Evolutionary conservation across 1,284 basidiomycete genomes (phyloP).

Genomic region (Apiotrichum gamsii): DNA sequence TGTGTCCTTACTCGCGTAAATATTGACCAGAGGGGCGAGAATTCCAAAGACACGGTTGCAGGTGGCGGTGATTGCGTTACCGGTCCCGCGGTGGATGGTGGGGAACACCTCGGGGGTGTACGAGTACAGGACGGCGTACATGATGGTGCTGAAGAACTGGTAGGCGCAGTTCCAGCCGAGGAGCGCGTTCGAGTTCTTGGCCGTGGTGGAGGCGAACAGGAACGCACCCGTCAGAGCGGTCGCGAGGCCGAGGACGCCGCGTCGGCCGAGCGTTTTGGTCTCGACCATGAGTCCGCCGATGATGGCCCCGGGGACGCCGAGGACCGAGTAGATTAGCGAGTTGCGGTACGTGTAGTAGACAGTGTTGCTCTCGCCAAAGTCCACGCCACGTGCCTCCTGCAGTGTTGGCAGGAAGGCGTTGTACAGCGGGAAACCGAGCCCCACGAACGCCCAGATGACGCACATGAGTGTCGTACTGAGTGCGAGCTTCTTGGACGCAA

Average conservation of each 20-base stretch:
- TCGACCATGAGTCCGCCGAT: conserved; percentile 57
- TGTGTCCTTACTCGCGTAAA: conserved; percentile 43
- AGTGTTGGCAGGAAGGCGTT: conserved; percentile 56
- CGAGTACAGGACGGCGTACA: conserved; percentile 38
- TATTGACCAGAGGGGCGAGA: conserved; percentile 34
- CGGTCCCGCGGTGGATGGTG: conserved; percentile 59
- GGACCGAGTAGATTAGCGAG: conserved; percentile 48
- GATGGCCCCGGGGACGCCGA: conserved; percentile 57
- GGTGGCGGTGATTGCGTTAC: conserved; percentile 56
- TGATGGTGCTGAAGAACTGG: conserved; percentile 48
- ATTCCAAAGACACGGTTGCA: conserved; percentile 56
- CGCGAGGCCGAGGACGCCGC: conserved; percentile 52
- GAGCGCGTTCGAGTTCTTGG: conserved; percentile 50
- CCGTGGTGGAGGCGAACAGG: conserved; percentile 60
- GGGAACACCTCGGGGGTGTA: conserved; percentile 64
- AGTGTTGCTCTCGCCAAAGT: conserved; percentile 30
- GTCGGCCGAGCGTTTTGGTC: conserved; percentile 51
- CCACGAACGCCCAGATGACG: conserved; percentile 57
- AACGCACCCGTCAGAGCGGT: conserved; percentile 56
- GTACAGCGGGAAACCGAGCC: conserved; percentile 56
- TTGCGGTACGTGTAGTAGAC: conserved; percentile 52
- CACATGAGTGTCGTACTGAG: conserved; percentile 55
- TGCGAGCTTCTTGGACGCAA: conserved; percentile 52
- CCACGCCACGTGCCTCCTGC: conserved; percentile 44
- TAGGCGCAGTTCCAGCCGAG: conserved; percentile 57